Evolutionary conservation across 2,329 filamentous ascomycete genomes (phyloP).

Genomic region (Xylariales sp.): DNA sequence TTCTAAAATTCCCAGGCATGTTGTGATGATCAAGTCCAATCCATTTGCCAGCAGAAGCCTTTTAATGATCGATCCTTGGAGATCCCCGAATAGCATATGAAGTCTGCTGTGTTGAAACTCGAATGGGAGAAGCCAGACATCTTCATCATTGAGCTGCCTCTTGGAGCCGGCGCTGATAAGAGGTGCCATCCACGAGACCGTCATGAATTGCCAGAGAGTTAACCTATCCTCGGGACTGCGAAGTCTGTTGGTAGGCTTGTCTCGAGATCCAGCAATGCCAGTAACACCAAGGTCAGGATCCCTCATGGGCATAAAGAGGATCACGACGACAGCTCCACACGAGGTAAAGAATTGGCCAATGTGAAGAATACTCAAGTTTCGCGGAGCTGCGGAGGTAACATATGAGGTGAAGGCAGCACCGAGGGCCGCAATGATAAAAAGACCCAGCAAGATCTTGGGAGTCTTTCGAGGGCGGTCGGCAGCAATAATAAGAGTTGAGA

Average conservation of each 20-base stretch:
- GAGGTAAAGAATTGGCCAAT: conserved; percentile 33
- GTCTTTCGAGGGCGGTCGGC: conserved; percentile 35
- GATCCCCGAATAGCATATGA: conserved; percentile 68
- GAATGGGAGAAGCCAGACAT: conserved; percentile 76
- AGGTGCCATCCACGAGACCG: conserved; percentile 76
- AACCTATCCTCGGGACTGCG: conserved; percentile 76
- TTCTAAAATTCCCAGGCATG: conserved; percentile 59
- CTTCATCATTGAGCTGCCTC: conserved; percentile 67
- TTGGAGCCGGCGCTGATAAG: conserved; percentile 62
- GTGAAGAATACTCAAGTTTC: conserved; percentile 24
- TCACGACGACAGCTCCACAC: conserved; percentile 42
- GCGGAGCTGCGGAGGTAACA: conserved; percentile 23
- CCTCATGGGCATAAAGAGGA: conserved; percentile 67
- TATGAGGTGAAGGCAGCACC: conserved; percentile 22
- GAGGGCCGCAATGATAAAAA: conserved; percentile 30
- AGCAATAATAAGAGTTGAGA: conserved; percentile 29
- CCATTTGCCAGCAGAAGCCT: conserved; percentile 73
- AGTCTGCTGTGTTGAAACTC: conserved; percentile 78
- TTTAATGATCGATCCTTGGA: conserved; percentile 67
- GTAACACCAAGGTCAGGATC: conserved; percentile 48
- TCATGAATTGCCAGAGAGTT: conserved; percentile 78
- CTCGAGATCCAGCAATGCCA: conserved; percentile 56
- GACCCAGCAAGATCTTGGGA: conserved; percentile 32
- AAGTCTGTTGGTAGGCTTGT: conserved; percentile 51
- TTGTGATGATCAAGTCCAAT: conserved; percentile 69